These are phyloP conservation scores for Talinum fruticosum DNA, from an alignment of 148 eudicot species.

Conservation along the genomic window DNA sequence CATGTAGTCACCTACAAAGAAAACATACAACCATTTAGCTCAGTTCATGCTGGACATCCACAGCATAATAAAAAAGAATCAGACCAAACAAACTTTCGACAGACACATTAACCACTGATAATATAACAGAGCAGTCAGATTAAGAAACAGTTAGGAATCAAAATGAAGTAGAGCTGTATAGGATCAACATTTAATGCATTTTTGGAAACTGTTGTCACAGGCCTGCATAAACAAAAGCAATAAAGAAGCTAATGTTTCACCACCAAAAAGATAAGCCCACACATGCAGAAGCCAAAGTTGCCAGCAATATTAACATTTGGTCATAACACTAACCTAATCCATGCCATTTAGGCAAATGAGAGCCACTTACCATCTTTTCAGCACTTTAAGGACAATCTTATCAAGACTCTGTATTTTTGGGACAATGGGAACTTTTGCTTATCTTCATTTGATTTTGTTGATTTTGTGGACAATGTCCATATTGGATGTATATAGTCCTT, in stretches of 20 bases:
- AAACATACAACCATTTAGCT: background rate
- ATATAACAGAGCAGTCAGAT: background rate
- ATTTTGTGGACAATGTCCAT: too few relatives aligned
- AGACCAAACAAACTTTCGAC: background rate
- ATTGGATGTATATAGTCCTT: too few relatives aligned
- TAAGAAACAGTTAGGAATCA: background rate
- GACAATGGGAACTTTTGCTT: too few relatives aligned
- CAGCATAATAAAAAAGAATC: background rate
- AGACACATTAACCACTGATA: background rate
- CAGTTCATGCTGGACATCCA: background rate
- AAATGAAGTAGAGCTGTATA: background rate
- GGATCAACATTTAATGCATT: background rate
- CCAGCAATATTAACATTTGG: too few relatives aligned
- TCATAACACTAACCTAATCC: background rate
- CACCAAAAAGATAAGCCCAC: too few relatives aligned
- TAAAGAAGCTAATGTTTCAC: background rate
- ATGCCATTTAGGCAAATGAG: background rate
- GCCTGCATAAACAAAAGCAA: background rate
- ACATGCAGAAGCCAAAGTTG: too few relatives aligned
- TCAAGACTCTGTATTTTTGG: too few relatives aligned
- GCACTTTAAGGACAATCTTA: too few relatives aligned
- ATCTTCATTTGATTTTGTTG: too few relatives aligned
- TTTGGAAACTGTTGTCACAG: background rate
- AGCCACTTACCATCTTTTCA: background rate
- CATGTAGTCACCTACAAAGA: constrained; percentile 67